These are phyloP conservation scores for Amaranthus tricolor DNA, from an alignment of 179 eudicot species.

Conservation along the genomic window DNA sequence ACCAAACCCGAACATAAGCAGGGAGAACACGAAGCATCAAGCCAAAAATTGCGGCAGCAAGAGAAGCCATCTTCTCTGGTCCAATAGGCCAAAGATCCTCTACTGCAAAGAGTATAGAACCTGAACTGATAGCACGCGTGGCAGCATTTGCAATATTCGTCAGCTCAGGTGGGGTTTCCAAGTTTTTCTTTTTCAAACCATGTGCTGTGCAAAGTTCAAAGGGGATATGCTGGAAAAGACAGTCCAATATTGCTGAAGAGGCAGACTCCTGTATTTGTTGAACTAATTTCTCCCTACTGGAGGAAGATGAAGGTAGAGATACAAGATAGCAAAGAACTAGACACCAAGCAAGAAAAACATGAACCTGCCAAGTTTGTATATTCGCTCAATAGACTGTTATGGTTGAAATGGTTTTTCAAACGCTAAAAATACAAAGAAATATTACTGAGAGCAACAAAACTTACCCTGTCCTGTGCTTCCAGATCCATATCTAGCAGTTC, in stretches of 20 bases:
- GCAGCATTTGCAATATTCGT: slow-evolving; percentile 67
- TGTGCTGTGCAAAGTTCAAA: slow-evolving; percentile 51
- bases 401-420: neutral
- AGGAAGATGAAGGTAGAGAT: slow-evolving; percentile 70
- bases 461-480: slow-evolving; percentile 69
- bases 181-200: slow-evolving; percentile 60
- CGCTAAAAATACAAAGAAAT: neutral
- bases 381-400: slow-evolving; percentile 6
- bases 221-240: slow-evolving; percentile 93
- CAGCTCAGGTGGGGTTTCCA: slow-evolving; percentile 53
- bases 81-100: slow-evolving; percentile 87
- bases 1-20: slow-evolving; percentile 95
- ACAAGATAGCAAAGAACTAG: slow-evolving; percentile 62
- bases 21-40: slow-evolving; percentile 89
- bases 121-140: slow-evolving; percentile 59
- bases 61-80: slow-evolving; percentile 65
- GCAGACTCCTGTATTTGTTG: slow-evolving; percentile 76
- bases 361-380: slow-evolving; percentile 49
- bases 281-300: slow-evolving; percentile 71
- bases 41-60: slow-evolving; percentile 83
- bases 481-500: slow-evolving; percentile 60
- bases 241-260: slow-evolving; percentile 65
- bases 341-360: slow-evolving; percentile 85
- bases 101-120: slow-evolving; percentile 60
- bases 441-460: neutral